These are phyloP conservation scores for Pseudogymnoascus sp. DNA, from an alignment of 2,329 filamentous ascomycete species.

Conservation along the genomic window DNA sequence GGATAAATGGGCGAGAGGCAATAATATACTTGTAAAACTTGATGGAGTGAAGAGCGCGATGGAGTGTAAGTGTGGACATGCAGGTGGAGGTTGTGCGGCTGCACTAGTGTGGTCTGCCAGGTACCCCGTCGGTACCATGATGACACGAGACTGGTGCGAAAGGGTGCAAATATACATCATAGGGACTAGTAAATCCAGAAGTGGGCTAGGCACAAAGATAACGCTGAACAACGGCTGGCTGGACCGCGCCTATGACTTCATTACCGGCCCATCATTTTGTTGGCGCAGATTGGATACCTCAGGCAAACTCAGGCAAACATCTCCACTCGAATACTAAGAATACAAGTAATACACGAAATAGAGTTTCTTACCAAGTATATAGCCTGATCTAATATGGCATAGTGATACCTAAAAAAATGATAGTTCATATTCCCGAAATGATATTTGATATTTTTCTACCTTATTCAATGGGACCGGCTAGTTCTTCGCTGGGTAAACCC, in stretches of 20 bases:
- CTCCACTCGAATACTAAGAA: no score
- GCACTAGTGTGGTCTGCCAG: slow-evolving; percentile 2
- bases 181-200: background rate
- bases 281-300: background rate
- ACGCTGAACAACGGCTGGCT: background rate
- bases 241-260: slow-evolving; percentile 6
- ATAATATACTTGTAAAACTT: slow-evolving; percentile 8
- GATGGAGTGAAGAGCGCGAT: slow-evolving; percentile 2
- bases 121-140: background rate
- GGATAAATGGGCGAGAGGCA: slow-evolving; percentile 2
- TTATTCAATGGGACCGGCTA: background rate
- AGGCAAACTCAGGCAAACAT: background rate
- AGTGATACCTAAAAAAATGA: background rate
- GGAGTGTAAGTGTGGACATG: slow-evolving; percentile 5
- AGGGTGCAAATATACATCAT: slow-evolving; percentile 3
- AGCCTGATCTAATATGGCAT: no score
- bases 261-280: background rate
- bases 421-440: background rate
- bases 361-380: background rate
- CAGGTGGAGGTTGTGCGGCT: slow-evolving; percentile 5
- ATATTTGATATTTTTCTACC: background rate
- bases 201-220: slow-evolving; percentile 9
- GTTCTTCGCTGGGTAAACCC: no score
- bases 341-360: background rate
- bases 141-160: background rate